Percentiles rank a stretch among this genome's conserved stretches.
phyloP scores from a whole-genome alignment of 768 basidiomycete genomes.

The Termitomyces sp. region DNA sequence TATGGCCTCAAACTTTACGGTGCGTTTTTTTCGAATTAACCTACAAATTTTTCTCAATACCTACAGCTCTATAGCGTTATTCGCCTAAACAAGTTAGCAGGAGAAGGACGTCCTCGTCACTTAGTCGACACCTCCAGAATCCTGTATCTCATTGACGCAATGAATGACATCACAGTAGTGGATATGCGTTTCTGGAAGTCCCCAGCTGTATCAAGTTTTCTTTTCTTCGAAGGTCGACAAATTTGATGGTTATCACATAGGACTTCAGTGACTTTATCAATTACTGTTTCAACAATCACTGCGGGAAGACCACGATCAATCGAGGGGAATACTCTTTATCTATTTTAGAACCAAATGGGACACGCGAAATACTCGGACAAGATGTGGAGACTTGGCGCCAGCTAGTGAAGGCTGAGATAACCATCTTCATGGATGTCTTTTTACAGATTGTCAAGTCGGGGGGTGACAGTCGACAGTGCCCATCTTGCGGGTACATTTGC shows the following conservation, averaged over 20 bases:
- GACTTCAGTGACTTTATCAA: not conserved
- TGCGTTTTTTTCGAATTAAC: not conserved
- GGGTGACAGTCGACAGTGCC: not conserved
- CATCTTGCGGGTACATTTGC: not conserved
- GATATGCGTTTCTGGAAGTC: not conserved
- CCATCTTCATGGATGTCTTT: not conserved
- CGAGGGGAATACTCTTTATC: not conserved
- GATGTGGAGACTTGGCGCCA: not conserved
- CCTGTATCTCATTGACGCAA: not conserved
- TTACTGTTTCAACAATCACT: not conserved
- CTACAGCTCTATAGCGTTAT: not conserved
- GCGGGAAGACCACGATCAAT: not conserved
- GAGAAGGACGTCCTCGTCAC: not conserved
- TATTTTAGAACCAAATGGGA: not conserved
- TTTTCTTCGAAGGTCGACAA: not conserved
- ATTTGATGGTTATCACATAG: not conserved
- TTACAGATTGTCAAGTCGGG: not conserved
- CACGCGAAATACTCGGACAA: not conserved
- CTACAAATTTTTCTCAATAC: not conserved
- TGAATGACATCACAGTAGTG: not conserved
- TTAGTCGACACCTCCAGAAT: not conserved
- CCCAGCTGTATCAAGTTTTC: not conserved
- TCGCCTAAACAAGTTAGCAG: not conserved
- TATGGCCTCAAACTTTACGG: not conserved
- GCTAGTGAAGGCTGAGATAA: not conserved